Evolutionary conservation across 208 protist genomes (phyloP).

Genomic region (Acanthamoeba triangularis): DNA sequence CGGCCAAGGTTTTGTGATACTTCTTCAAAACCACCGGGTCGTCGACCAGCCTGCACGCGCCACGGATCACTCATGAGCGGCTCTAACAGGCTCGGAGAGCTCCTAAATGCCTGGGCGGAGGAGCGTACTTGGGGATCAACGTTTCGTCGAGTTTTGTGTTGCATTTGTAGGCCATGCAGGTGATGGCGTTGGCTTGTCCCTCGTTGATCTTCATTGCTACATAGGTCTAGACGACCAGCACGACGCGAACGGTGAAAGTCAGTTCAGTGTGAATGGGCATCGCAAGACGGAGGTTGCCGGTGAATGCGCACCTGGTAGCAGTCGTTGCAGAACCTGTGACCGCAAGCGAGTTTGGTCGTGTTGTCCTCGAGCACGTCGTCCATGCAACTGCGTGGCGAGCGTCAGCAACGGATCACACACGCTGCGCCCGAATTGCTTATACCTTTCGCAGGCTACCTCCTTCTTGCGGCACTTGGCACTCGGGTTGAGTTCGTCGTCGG

Average conservation of each 20-base stretch:
- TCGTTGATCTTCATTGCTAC: slow-evolving; percentile 68
- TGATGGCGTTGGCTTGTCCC: slow-evolving; percentile 59
- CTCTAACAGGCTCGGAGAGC: not conserved
- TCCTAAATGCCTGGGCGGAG: not conserved
- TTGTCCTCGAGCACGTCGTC: slow-evolving; percentile 47
- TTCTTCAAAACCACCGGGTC: not conserved
- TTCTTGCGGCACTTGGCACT: not conserved
- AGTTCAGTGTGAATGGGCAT: no score
- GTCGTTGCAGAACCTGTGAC: slow-evolving; percentile 66
- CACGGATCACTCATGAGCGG: no score
- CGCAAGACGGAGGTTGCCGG: no score
- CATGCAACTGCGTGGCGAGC: not conserved
- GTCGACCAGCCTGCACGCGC: not conserved
- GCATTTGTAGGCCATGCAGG: slow-evolving; percentile 70
- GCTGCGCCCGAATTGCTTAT: no score
- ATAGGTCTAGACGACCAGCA: slow-evolving; percentile 16
- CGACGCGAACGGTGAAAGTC: no score
- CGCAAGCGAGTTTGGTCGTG: slow-evolving; percentile 30
- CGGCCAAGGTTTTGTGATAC: slow-evolving; percentile 33
- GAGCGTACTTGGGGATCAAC: slow-evolving; percentile 28
- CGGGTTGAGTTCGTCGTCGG: not conserved
- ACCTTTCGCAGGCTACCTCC: slow-evolving; percentile 6
- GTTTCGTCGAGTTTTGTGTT: slow-evolving; percentile 65
- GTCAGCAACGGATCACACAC: not conserved
- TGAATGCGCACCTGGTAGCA: not conserved